phyloP scores from a whole-genome alignment of 2,329 filamentous ascomycete species.

The Coniella lustricola region DNA sequence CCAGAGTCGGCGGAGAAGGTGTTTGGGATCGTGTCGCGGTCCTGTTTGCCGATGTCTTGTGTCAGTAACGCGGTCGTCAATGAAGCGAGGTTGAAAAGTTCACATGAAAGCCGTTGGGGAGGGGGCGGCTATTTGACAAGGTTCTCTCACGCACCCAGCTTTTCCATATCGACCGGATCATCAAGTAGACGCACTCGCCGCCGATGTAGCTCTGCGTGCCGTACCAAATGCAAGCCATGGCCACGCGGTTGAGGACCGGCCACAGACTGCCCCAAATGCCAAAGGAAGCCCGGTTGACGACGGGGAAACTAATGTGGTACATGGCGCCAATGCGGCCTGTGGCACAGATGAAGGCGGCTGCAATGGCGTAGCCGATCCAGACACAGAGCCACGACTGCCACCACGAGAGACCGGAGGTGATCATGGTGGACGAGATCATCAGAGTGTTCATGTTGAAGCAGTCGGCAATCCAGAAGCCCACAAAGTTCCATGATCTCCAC shows the following conservation, averaged over 20 bases:
- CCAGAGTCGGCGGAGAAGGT: slow-evolving; percentile 57
- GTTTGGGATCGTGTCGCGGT: slow-evolving; percentile 55
- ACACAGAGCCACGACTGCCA: slow-evolving; percentile 90
- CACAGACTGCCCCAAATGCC: slow-evolving; percentile 85
- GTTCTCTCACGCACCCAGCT: slow-evolving; percentile 42
- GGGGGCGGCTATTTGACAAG: rapidly evolving
- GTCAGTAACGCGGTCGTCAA: too few relatives aligned
- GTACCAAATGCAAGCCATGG: slow-evolving; percentile 82
- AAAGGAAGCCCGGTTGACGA: slow-evolving; percentile 70
- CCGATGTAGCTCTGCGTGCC: slow-evolving; percentile 83
- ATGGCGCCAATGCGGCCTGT: slow-evolving; percentile 79
- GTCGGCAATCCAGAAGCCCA: slow-evolving; percentile 81
- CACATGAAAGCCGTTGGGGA: neutral
- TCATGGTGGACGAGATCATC: slow-evolving; percentile 87
- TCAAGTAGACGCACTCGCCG: slow-evolving; percentile 75
- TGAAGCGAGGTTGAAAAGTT: slow-evolving; percentile 9
- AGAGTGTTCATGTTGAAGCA: slow-evolving; percentile 87
- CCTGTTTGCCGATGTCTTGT: too few relatives aligned
- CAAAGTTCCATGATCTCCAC: slow-evolving; percentile 85
- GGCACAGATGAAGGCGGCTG: slow-evolving; percentile 65
- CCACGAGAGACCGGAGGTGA: slow-evolving; percentile 72
- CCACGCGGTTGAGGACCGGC: slow-evolving; percentile 85
- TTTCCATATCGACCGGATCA: slow-evolving; percentile 81
- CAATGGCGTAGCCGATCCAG: slow-evolving; percentile 76
- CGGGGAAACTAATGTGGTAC: slow-evolving; percentile 87